phyloP scores from a whole-genome alignment of 192 early-diverging fungal species.

The Coemansia sp. region DNA sequence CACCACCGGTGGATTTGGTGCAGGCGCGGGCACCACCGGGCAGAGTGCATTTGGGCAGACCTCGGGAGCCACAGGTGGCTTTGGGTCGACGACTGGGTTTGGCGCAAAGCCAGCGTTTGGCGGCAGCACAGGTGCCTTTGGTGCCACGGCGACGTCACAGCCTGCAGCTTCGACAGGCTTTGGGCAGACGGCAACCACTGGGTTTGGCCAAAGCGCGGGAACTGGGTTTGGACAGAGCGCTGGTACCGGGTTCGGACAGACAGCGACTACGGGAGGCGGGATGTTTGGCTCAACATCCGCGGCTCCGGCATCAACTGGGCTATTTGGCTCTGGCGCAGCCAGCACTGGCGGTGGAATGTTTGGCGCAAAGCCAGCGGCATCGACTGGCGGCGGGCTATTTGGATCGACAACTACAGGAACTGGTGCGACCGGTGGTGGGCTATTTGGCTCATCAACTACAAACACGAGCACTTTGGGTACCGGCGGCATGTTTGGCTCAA shows the following conservation, averaged over 20 bases:
- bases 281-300: slow-evolving; percentile 4
- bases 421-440: slow-evolving; percentile 14
- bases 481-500: slow-evolving; percentile 4
- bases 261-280: slow-evolving; percentile 7
- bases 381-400: slow-evolving; percentile 6
- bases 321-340: slow-evolving; percentile 9
- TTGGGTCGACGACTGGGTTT: slow-evolving; percentile 37
- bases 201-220: slow-evolving; percentile 17
- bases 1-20: slow-evolving; percentile 3
- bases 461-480: slow-evolving; percentile 22
- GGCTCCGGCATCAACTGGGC: neutral
- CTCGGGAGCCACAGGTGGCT: slow-evolving; percentile 7
- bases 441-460: slow-evolving; percentile 32
- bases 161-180: slow-evolving; percentile 15
- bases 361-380: slow-evolving; percentile 9
- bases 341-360: slow-evolving; percentile 18
- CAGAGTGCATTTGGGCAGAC: slow-evolving; percentile 18
- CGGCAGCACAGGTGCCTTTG: slow-evolving; percentile 14
- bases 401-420: neutral
- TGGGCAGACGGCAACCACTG: slow-evolving; percentile 20
- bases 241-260: slow-evolving; percentile 35
- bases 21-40: neutral
- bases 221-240: slow-evolving; percentile 14
- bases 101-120: slow-evolving; percentile 28
- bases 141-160: slow-evolving; percentile 13